These are phyloP conservation scores for Paramecium pentaurelia DNA, from an alignment of 73 alveolate species.

Conservation along the genomic window DNA sequence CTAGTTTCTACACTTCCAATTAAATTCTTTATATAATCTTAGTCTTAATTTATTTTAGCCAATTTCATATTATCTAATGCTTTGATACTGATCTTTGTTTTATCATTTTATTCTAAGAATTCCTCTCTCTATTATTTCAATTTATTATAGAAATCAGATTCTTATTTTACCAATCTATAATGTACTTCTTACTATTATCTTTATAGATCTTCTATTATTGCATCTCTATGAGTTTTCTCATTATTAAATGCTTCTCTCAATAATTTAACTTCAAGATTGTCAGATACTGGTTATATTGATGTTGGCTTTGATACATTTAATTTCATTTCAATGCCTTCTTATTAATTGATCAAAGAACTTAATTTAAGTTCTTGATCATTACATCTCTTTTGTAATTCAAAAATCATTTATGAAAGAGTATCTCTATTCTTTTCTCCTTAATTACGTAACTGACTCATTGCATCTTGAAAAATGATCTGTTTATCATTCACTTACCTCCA, in stretches of 20 bases:
- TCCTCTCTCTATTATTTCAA: neutral
- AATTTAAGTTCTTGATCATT: slow-evolving; percentile 13
- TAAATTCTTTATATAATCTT: neutral
- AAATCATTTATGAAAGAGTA: neutral
- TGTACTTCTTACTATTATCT: neutral
- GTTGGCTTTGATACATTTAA: neutral
- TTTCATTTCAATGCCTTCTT: neutral
- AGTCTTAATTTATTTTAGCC: neutral
- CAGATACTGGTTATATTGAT: neutral
- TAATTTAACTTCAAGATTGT: neutral
- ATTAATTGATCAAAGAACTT: neutral
- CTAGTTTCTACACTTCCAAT: slow-evolving; percentile 14
- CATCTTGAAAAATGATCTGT: neutral
- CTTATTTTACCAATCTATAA: neutral
- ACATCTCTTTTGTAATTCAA: neutral
- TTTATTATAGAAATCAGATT: neutral
- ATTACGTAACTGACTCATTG: neutral
- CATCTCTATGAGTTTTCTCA: slow-evolving; percentile 32
- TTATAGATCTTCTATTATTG: neutral
- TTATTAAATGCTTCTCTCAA: neutral
- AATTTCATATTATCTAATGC: neutral
- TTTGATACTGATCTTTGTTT: neutral
- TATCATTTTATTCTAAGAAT: neutral
- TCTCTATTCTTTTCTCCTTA: slow-evolving; percentile 33
- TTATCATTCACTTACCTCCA: slow-evolving; percentile 29